Evolutionary conservation across 2,329 filamentous ascomycete genomes (phyloP), one percentile per base, ranked within the genome.

Genomic region (Rhynchosporium agropyri): DNA sequence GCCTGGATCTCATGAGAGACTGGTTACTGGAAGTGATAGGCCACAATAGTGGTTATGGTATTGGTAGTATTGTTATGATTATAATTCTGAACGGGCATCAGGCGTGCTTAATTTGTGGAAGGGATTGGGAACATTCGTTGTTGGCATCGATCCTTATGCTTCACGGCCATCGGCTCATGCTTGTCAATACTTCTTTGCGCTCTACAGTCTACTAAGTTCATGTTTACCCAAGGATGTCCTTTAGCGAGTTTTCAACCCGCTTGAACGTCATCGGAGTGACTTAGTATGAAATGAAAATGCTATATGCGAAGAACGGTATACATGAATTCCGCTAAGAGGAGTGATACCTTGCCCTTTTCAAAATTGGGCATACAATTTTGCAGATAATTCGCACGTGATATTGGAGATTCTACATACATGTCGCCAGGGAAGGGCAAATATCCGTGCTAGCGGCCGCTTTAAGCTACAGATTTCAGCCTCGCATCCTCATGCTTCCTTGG

Each of bases 391-490:
- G 20, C 20, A 20, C 20, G 20, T 20, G 20, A 20, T 20, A 20
- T 20, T 20, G 20, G 20, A 20, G 20, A 20, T 20, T 20, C 20
- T 20, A 20, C 20, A 20, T 20, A 20, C 20, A 20, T 20, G 20
- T 20, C 20, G 20, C 20, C 20, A 20, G 20, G 20, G 20, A 20
- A 20, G 20, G 20, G 20, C 20, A 20, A 20, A 20, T 20, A 20
- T 20, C 20, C 20, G 20, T 20, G 20, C 20, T 20, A 20, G 56
- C 43, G 56, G 56, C 58, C 46, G 58, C 58, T 13, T 20, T n/a
- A 49, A 49, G 43, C 31, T 48, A 28, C 31, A 38, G 43, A 43
- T 15, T 58, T 43, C 29, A 49, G 56, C 43, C 56, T 58, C 43
- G 45, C 20, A 1, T 20, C 20, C 20, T 20, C 20, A 20, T 20